Percentiles rank a stretch among this genome's conserved stretches.
Conservation (phyloP, 495 filamentous ascomycete genomes). For the Cladorrhinum samala region DNA sequence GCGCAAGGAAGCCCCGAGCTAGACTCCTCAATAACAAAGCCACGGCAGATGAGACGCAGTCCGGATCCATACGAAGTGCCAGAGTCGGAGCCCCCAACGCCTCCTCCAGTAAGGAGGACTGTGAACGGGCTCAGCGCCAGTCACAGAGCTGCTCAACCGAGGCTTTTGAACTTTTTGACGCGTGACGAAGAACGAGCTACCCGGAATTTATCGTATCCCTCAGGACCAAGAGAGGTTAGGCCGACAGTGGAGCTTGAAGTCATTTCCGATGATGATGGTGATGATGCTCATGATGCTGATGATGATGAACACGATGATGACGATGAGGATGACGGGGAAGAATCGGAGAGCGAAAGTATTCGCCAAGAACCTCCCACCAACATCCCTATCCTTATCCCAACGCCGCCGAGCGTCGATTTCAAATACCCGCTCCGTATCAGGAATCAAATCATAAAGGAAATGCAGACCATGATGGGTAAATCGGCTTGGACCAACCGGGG, state of each 20-base stretch:
- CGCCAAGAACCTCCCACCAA: not conserved
- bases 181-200: no score
- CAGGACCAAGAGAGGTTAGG: not conserved
- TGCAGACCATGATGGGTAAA: conserved; percentile 6
- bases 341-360: not conserved
- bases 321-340: not conserved
- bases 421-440: not conserved
- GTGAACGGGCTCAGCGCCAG: not conserved
- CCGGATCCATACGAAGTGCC: not conserved
- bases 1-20: conserved; percentile 6
- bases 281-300: not conserved
- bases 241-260: not conserved
- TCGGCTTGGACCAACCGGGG: conserved; percentile 6
- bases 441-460: not conserved
- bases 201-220: not conserved
- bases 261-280: not conserved
- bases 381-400: not conserved
- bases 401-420: not conserved
- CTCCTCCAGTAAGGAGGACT: not conserved
- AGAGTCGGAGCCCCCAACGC: not conserved
- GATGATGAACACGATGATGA: not conserved
- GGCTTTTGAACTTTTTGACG: no score
- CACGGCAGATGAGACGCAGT: not conserved
- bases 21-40: conserved; percentile 3
- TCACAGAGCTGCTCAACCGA: not conserved